Evolutionary conservation across 2,329 filamentous ascomycete species (phyloP), one percentile per base, ranked within the genome.

Genomic region (Cyphellophora europaea): DNA sequence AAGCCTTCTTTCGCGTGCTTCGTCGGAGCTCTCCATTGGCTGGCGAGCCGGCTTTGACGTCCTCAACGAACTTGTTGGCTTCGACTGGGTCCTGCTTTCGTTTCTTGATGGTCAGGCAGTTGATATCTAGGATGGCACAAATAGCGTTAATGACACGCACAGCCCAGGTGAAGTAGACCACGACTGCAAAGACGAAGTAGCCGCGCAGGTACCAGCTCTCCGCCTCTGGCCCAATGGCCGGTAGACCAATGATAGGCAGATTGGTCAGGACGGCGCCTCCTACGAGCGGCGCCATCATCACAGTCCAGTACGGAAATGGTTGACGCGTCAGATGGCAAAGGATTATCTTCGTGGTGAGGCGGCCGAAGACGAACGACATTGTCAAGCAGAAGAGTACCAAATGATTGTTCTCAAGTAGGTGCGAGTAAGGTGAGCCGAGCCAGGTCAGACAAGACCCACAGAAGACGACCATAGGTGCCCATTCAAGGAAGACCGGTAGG

Each of bases 341-440:
- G 54, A 98, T 98, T 61, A 96, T 96, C 68, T 96, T 98, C 25
- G 91, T 98, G 0, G 91, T 96, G 80, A 98, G 87, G 48, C 91
- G 82, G 21, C 91, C 91, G 58, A 98, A 96, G 40, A 95, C 91
- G 51, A 96, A 88, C n/a, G 85, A 83, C 70, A 96, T 82, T 40
- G 85, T 93, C 41, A 93, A 63, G 65, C 88, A 95, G 60, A 94
- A 93, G 30, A 96, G 74, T 8, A 93, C 78, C 2, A 98, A 74
- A 53, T 91, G 83, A 63, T 96, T 95, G 41, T 93, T 78, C 21
- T 65, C 62, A 54, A 93, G 72, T 23, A 98, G 63, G 8, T 74
- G 79, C 40, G 88, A 93, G 65, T 93, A 76, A 0, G 89, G 88
- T 11, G 85, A 93, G 56, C 83, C 91, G 3, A 96, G 67, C 91